Percentiles rank a stretch among this genome's conserved stretches.
These are phyloP conservation scores for Phlegmacium glaucopus DNA, from an alignment of 768 basidiomycete genomes.

Conservation along the genomic window DNA sequence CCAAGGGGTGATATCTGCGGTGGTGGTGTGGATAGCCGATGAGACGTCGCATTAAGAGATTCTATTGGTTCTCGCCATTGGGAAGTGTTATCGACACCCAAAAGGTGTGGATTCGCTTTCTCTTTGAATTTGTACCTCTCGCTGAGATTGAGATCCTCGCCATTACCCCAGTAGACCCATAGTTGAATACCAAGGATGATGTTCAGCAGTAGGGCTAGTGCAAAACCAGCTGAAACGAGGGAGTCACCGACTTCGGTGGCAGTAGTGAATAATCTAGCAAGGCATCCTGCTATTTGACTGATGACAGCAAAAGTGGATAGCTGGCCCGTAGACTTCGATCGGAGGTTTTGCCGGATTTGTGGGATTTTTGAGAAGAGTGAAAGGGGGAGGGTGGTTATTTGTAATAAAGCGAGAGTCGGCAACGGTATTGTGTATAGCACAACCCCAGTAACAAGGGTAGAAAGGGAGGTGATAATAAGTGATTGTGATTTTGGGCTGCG, in stretches of 20 bases:
- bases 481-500: slow-evolving; percentile 25
- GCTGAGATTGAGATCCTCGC: too few relatives aligned
- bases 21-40: slow-evolving; percentile 41
- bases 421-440: slow-evolving; percentile 55
- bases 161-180: slow-evolving; percentile 74
- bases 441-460: slow-evolving; percentile 25
- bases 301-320: slow-evolving; percentile 91
- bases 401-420: too few relatives aligned
- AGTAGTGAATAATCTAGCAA: slow-evolving; percentile 93
- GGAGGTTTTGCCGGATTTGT: slow-evolving; percentile 83
- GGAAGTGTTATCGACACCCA: slow-evolving; percentile 12
- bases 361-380: slow-evolving; percentile 92
- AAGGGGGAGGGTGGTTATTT: slow-evolving; percentile 85
- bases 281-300: slow-evolving; percentile 83
- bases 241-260: slow-evolving; percentile 82
- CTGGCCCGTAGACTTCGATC: slow-evolving; percentile 80
- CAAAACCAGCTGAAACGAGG: slow-evolving; percentile 81
- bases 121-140: too few relatives aligned
- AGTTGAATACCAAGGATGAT: slow-evolving; percentile 80
- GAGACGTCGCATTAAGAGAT: slow-evolving; percentile 20
- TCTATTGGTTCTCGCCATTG: slow-evolving; percentile 9
- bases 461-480: slow-evolving; percentile 29
- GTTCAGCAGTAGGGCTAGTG: slow-evolving; percentile 79
- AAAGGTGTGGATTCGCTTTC: slow-evolving; percentile 8
- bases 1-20: slow-evolving; percentile 38